Evolutionary conservation across 495 filamentous ascomycete species (phyloP), one percentile per base, ranked within the genome.

Genomic region (Aspergillus egyptiacus): DNA sequence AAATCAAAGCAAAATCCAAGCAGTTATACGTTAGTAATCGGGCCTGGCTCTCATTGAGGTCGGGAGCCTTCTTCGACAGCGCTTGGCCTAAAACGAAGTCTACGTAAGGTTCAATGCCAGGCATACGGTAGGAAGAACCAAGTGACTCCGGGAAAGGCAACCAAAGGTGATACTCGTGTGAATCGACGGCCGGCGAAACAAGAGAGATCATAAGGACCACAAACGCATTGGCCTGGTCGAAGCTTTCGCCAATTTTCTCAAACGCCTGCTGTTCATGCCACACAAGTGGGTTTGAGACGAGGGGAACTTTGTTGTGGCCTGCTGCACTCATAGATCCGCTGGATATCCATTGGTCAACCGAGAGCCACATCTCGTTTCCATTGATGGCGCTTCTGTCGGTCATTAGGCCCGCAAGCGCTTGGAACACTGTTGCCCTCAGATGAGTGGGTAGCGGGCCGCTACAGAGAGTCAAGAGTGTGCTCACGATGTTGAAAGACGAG

Each of bases 31-130:
- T 84, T 33, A 97, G 62, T 9, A 89, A 65, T 32, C 80, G 77
- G n/a, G 76, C 72, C 56, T 91, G 84, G 13, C 72, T 61, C 27
- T 75, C 64, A 46, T 73, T 72, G 9, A 82, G 56, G 33, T 88
- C 82, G 8, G 64, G 66, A n/a, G 76, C 61, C 49, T 78, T 84
- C 32, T 71, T 63, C 10, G 78, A 75, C 50, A 95, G 84, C 17
- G 89, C 78, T 32, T 79, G 74, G 18, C 87, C 87, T 44, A 96
- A 50, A 15, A 86, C 78, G 60, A 95, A 96, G 69, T 99, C 94
- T 50, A 96, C 68, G 54, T 96, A 97, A 4, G 84, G 81, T 46
- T 96, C 90, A 51, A 99, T 87, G 3, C 94, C 93, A 14, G 89
- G 78, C 71, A 85, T 83, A 40, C 93, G 82, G 56, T 82, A 83